Base-by-base conservation (phyloP, 2,329 filamentous ascomycete genomes). In the Dissoconium aciculare region DNA sequence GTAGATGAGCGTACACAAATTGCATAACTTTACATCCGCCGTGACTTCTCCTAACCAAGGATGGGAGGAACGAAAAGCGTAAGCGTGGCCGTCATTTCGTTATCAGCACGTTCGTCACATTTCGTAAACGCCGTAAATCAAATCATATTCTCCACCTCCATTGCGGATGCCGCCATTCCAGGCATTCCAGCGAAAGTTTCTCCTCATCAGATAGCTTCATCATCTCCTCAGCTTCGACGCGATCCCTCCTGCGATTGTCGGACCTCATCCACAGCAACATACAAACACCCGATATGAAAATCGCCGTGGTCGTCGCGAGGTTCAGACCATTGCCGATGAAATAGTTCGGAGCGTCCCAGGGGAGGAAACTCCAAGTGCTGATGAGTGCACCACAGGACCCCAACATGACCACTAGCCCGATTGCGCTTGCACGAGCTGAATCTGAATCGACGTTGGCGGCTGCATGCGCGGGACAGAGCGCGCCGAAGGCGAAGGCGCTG, bases 281-380 rank as follows among this genome's bases (percentile, higher is more conserved):
- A 0, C 44, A 29, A 0, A 64, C 59, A 4, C 60, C 58, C 3
- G 65, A 33, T 1, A 80, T 32, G 9, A 79, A 47, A 2, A 70
- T 69, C 2, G 57, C 56, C n/a, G 59, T 61, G n/a, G 62, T 61
- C 0, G 70, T 72, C 0, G 69, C 77, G 26, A 80, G 45, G 47
- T 82, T 82, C 19, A 82, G 50, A 0, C 76, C 76, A 45, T 81
- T 81, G 1, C 77, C 77, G 33, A 80, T 78, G 37, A 61, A 71
- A 44, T 72, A 83, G 35, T 80, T 53, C 0, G 77, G 77, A 0
- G 44, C 67, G 45, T 81, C 76, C 41, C 57, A 68, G 0, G 67
- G 64, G 11, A 79, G 44, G 53, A 50, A 49, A 4, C 19, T 32
- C 48, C 49, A 51, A 0, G 49, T 52, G 2, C 39, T 41, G 26